These are phyloP conservation scores for Trifolium subterraneum DNA, from an alignment of 306 rosid species.

Conservation along the genomic window DNA sequence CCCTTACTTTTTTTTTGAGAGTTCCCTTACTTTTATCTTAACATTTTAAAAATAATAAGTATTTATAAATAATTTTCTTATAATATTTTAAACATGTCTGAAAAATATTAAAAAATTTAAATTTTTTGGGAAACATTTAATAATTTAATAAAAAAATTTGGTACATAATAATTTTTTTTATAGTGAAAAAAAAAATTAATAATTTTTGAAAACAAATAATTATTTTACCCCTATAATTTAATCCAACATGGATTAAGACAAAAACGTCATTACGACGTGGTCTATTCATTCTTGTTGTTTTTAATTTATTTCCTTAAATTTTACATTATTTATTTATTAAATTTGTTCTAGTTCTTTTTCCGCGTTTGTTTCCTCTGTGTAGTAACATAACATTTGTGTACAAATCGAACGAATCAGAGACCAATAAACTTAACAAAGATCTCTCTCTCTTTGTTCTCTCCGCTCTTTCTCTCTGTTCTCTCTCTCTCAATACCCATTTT, in stretches of 20 bases:
- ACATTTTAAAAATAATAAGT: no score
- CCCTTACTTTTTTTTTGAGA: no score
- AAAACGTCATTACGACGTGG: slow-evolving; percentile 51
- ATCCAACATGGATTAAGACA: slow-evolving; percentile 20
- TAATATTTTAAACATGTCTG: no score
- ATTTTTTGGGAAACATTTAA: no score
- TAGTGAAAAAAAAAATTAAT: no score
- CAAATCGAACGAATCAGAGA: slow-evolving; percentile 60
- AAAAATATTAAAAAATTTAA: no score
- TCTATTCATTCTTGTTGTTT: slow-evolving; percentile 38
- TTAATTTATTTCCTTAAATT: background rate
- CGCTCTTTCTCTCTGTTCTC: background rate
- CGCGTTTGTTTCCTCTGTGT: slow-evolving; percentile 57
- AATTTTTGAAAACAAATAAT: no score
- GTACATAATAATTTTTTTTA: no score
- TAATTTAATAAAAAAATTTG: no score
- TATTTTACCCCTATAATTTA: no score
- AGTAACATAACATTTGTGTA: slow-evolving; percentile 40
- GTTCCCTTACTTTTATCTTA: no score
- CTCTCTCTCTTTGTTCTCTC: slow-evolving; percentile 42
- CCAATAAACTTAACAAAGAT: slow-evolving; percentile 8
- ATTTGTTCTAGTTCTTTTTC: slow-evolving; percentile 20
- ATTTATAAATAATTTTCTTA: no score
- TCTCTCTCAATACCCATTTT: slow-evolving; percentile 31
- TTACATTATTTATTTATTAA: background rate